Percentiles rank a stretch among this genome's conserved stretches.
Evolutionary conservation across 2,329 filamentous ascomycete species (phyloP).

Genomic region (Colletotrichum magnum): DNA sequence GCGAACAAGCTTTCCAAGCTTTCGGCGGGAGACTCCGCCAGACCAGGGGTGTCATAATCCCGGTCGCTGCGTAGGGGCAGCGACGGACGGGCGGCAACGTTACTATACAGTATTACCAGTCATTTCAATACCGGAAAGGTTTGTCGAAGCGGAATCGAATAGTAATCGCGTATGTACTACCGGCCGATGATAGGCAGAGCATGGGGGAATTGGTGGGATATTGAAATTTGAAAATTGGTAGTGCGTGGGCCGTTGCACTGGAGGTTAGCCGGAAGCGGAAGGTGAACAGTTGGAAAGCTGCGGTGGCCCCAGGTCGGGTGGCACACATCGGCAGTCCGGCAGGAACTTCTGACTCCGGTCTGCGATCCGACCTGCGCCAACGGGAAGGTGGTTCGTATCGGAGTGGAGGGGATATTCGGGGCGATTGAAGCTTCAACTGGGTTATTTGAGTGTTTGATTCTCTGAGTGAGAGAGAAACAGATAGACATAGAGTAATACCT

Average conservation of each 20-base stretch:
- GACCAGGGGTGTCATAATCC: background rate
- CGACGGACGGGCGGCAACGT: background rate
- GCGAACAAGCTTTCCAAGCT: slow-evolving; percentile 35
- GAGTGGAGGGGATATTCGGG: background rate
- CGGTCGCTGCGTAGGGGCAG: background rate
- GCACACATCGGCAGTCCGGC: slow-evolving; percentile 28
- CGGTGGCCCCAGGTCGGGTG: slow-evolving; percentile 9
- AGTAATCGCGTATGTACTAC: no score
- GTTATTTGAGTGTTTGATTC: no score
- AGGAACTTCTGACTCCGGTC: slow-evolving; percentile 31
- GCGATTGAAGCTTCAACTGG: background rate
- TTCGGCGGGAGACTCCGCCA: slow-evolving; percentile 12
- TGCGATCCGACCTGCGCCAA: slow-evolving; percentile 27
- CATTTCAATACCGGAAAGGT: no score
- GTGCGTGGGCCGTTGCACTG: slow-evolving; percentile 15
- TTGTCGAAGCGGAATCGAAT: no score
- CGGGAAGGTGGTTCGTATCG: slow-evolving; percentile 24
- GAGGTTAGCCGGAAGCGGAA: slow-evolving; percentile 34
- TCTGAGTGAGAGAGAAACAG: no score
- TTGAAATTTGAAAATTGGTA: slow-evolving; percentile 1
- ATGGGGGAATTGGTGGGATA: background rate
- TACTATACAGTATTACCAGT: no score
- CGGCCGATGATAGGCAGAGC: background rate
- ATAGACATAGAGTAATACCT: no score
- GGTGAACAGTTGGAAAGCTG: slow-evolving; percentile 22